Base-by-base conservation (phyloP, 495 filamentous ascomycete species). In the Aspergillus cristatus region DNA sequence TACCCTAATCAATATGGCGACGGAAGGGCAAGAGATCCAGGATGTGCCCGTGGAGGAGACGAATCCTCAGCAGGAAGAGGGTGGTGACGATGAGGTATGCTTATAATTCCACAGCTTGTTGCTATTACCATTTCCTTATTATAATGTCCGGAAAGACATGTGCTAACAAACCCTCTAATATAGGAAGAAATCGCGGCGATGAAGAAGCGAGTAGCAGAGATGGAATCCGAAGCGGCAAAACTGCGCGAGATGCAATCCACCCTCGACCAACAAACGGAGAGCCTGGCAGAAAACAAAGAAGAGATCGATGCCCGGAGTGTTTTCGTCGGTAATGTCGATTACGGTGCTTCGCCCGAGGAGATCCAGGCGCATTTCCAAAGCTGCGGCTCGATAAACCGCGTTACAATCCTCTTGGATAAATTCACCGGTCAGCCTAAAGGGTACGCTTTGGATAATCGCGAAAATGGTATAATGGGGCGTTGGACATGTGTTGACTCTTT, bases 301-400 rank as follows among this genome's bases (percentile, higher is more conserved):
- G 93, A 96, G 51, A 80, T 99, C 34, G 93, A 99, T 63, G 84
- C 76, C 45, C 79, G 93, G 41, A 94, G 87, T 65, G 84, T 99
- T 53, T 99, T 99, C 57, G 93, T 99, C 16, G 93, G 93, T 33
- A 99, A 99, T 54, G 93, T 99, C 38, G 93, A 99, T 59, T 99
- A 99, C 61, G 87, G 86, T 42, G 90, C 91, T 18, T 93, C 88
- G 12, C 91, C 93, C 0, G 93, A 99, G 64, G 93, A 99, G 65
- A 95, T 99, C 41, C 93, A 99, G 68, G 86, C 88, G 26, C 93
- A 99, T 58, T 99, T 99, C 66, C 88, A 95, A 67, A 94, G 79
- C 71, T 94, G 86, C 51, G 93, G 93, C 28, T 86, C 84, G 38
- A 99, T 99, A 69, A 97, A 99, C 54, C 82, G 93, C 28, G 93